Evolutionary conservation across 805 yeast genomes (phyloP).

Genomic region (Ogataea corticis): DNA sequence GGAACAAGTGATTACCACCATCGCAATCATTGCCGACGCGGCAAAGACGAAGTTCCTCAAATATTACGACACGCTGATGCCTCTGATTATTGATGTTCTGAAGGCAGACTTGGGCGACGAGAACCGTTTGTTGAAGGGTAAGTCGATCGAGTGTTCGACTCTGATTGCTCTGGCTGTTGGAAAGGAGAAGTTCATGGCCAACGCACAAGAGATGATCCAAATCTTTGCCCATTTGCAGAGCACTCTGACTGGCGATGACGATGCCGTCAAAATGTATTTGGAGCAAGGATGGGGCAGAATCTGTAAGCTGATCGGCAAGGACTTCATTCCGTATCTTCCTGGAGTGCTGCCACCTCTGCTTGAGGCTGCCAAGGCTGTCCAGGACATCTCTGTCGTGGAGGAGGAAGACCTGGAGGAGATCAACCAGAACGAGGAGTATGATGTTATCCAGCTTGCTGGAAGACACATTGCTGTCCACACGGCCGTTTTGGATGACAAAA

Average conservation of each 20-base stretch:
- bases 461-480: conserved; percentile 94
- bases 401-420: conserved; percentile 84
- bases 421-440: conserved; percentile 90
- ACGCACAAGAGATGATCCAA: conserved; percentile 70
- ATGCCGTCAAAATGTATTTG: conserved; percentile 81
- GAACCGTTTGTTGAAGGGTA: conserved; percentile 79
- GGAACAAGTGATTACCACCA: conserved; percentile 95
- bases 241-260: conserved; percentile 62
- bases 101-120: conserved; percentile 77
- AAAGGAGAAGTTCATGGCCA: conserved; percentile 77
- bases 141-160: conserved; percentile 94
- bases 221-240: conserved; percentile 71
- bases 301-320: conserved; percentile 81
- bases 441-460: conserved; percentile 86
- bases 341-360: conserved; percentile 88
- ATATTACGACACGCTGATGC: conserved; percentile 94
- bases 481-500: conserved; percentile 91
- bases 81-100: conserved; percentile 76
- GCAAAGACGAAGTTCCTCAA: conserved; percentile 85
- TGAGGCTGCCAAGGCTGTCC: conserved; percentile 82
- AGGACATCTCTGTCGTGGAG: conserved; percentile 85
- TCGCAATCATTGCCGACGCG: conserved; percentile 96
- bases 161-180: conserved; percentile 95
- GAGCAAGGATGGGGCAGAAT: conserved; percentile 97
- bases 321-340: conserved; percentile 80